phyloP scores from a whole-genome alignment of 176 grass and related monocot genomes.

The Ananas comosus region DNA sequence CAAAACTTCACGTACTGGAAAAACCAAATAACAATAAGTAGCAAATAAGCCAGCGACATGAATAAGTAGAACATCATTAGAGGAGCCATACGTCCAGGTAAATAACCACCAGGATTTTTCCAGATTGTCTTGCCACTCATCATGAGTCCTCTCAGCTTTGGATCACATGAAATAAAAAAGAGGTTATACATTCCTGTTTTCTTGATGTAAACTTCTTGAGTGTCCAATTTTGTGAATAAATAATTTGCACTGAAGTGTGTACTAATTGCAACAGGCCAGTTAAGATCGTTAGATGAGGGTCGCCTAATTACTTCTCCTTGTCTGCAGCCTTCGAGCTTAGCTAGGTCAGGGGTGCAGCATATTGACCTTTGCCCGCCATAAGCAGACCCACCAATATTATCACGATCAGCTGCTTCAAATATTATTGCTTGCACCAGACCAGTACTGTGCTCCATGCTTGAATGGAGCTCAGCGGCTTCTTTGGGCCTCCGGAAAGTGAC shows the following conservation, averaged over 20 bases:
- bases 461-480: constrained; percentile 57
- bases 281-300: constrained; percentile 59
- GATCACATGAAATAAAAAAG: constrained; percentile 98
- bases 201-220: constrained; percentile 43
- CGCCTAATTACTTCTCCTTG: constrained; percentile 91
- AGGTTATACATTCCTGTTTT: constrained; percentile 99
- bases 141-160: constrained; percentile 80
- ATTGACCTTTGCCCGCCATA: constrained; percentile 96
- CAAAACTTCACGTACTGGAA: constrained; percentile 88
- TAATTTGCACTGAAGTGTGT: constrained; percentile 74
- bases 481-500: constrained; percentile 73
- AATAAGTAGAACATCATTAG: constrained; percentile 89
- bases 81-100: constrained; percentile 86
- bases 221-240: constrained; percentile 42
- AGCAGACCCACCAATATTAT: constrained; percentile 95
- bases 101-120: constrained; percentile 89
- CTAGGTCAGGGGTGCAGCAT: constrained; percentile 94
- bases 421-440: constrained; percentile 85
- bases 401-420: constrained; percentile 86
- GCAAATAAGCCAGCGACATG: constrained; percentile 77
- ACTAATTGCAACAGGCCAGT: constrained; percentile 61
- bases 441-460: constrained; percentile 81
- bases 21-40: constrained; percentile 73
- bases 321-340: constrained; percentile 88
- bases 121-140: constrained; percentile 98